phyloP scores from a whole-genome alignment of 495 filamentous ascomycete species.

The Aspergillus affinis region DNA sequence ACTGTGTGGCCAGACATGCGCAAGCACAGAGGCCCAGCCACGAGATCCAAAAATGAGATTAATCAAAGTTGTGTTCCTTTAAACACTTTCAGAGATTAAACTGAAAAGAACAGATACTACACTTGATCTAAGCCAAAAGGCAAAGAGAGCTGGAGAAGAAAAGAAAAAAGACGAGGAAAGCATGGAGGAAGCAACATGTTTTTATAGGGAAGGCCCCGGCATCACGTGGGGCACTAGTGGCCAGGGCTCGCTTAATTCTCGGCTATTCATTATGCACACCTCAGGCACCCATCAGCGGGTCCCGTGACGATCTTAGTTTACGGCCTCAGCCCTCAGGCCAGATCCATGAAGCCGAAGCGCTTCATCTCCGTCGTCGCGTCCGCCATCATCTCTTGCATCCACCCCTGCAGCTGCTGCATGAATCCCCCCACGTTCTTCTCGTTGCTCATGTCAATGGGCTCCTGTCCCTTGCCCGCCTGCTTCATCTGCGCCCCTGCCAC shows the following conservation, averaged over 20 bases:
- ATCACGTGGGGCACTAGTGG: not conserved
- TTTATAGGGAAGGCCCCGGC: not conserved
- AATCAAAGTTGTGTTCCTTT: conserved; percentile 77
- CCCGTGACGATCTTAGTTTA: too few species aligned
- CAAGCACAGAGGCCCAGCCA: conserved; percentile 75
- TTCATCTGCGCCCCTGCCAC: conserved; percentile 50
- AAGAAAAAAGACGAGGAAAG: conserved; percentile 39
- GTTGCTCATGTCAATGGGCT: conserved; percentile 50
- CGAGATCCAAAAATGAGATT: conserved; percentile 73
- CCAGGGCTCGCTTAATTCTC: not conserved
- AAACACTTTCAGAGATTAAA: conserved; percentile 78
- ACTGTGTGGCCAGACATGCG: conserved; percentile 70
- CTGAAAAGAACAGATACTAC: conserved; percentile 99
- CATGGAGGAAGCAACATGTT: not conserved
- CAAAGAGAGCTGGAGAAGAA: conserved; percentile 59
- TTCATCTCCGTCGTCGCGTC: not conserved
- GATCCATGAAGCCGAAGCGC: too few species aligned
- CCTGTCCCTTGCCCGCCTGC: conserved; percentile 52
- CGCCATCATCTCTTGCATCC: not conserved
- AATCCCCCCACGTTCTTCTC: too few species aligned
- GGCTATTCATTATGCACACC: not conserved
- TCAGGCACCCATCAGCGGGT: not conserved
- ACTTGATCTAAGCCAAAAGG: conserved; percentile 83
- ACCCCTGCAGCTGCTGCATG: not conserved
- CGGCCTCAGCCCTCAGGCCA: too few species aligned